Base-by-base conservation (phyloP, 768 basidiomycete genomes). In the Mycena polygramma region DNA sequence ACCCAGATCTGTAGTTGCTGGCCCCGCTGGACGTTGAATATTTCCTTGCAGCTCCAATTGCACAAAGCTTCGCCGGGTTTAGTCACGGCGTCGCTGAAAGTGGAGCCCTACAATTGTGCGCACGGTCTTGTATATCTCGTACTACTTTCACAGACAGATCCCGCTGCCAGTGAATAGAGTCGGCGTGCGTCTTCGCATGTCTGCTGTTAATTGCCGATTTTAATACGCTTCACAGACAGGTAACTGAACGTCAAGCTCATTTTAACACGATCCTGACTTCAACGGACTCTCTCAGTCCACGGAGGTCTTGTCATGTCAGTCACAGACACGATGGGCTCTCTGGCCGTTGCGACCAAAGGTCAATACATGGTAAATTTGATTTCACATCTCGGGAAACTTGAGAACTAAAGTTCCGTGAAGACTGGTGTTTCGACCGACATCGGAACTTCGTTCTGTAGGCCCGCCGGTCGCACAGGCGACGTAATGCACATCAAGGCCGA, bases 381-480 rank as follows among this genome's bases (percentile, higher is more conserved):
- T 5, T 20, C 22, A 24, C 19, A 20, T 63, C 41, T n/a, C 17
- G 19, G n/a, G 46, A 45, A 26, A 7, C 20, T 7, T 19, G 1
- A 39, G 51, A 4, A 36, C 48, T 67, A 36, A 66, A 41, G 8
- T 45, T 43, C 24, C 41, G 43, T 22, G 10, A 13, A 73, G 72
- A 95, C 94, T 0, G 94, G 94, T 19, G 94, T 95, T 13, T 94
- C 93, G 3, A 94, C 93, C 4, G 94, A 95, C 77, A 89, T 96
- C 71, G 90, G 85, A 26, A 79, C 90, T n/a, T 87, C 87, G 0
- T 90, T 90, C 69, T 82, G 89, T 59, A 84, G 85, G 54, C 88
- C 89, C 24, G 92, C 87, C 7, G 94, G 94, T n/a, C 85, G 83
- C 63, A 81, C 83, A 0, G 94, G 94, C 14, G 93, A 95, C 69